A percentile compares a stretch with the other conserved stretches of the same genome.
These are phyloP conservation scores for Curvularia sp. DNA, from an alignment of 2,329 filamentous ascomycete species.

Conservation along the genomic window DNA sequence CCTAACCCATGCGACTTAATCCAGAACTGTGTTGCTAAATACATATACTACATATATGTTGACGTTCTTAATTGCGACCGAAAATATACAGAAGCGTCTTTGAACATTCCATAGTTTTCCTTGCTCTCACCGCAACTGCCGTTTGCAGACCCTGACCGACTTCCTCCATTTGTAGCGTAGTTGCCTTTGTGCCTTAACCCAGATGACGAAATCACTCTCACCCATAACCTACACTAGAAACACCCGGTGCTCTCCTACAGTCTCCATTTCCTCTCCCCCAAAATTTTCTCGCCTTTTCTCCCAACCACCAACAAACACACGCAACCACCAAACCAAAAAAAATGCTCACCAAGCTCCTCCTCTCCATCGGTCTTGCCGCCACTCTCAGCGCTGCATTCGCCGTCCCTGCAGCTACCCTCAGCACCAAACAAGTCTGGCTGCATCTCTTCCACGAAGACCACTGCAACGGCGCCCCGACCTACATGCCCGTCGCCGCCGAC, in stretches of 20 bases:
- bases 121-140: neutral
- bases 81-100: neutral
- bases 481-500: neutral
- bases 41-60: neutral
- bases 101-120: neutral
- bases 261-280: neutral
- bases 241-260: neutral
- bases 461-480: neutral
- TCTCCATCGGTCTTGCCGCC: neutral
- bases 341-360: neutral
- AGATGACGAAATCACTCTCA: neutral
- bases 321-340: neutral
- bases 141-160: neutral
- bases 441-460: neutral
- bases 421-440: neutral
- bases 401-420: neutral
- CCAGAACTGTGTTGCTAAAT: neutral
- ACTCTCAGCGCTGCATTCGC: neutral
- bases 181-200: neutral
- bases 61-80: neutral
- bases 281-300: neutral
- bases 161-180: neutral
- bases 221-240: neutral
- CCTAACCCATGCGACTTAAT: neutral
- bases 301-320: neutral